A percentile compares a stretch with the other conserved stretches of the same genome.
phyloP scores from a whole-genome alignment of 305 asterid genomes.

The Coffea humblotiana region DNA sequence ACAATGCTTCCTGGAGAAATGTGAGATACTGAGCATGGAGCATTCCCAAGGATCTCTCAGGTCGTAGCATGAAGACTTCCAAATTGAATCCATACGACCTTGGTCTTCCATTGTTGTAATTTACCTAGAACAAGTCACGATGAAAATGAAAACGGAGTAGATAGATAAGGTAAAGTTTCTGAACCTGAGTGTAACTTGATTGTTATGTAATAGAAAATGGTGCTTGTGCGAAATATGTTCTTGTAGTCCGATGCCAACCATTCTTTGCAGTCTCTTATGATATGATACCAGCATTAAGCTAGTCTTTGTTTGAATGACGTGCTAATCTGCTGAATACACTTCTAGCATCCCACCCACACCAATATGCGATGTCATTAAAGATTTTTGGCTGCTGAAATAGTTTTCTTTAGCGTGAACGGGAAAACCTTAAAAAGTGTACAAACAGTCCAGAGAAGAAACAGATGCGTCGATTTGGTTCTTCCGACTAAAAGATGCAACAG shows the following conservation, averaged over 20 bases:
- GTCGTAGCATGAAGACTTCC: not conserved
- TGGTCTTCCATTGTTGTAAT: too few relatives aligned
- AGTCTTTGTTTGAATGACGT: not conserved
- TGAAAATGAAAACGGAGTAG: too few relatives aligned
- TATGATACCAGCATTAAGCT: not conserved
- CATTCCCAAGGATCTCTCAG: constrained; percentile 15
- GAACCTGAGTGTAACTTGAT: not conserved
- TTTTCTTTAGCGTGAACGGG: too few relatives aligned
- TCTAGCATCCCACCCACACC: not conserved
- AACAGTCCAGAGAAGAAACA: too few relatives aligned
- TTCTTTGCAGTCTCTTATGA: not conserved
- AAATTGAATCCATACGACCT: too few relatives aligned
- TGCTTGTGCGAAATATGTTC: not conserved
- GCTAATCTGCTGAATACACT: not conserved
- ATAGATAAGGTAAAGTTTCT: not conserved
- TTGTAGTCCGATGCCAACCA: not conserved
- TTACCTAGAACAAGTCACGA: too few relatives aligned
- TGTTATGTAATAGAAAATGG: not conserved
- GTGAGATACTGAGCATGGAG: constrained; percentile 27
- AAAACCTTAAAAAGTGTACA: too few relatives aligned
- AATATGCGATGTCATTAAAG: not conserved
- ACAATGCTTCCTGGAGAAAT: constrained; percentile 99
- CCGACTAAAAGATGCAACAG: not conserved
- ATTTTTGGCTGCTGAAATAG: not conserved
- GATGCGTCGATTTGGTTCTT: too few relatives aligned